A percentile compares a stretch with the other conserved stretches of the same genome.
These are phyloP conservation scores for Podospora pseudopauciseta DNA, from an alignment of 495 filamentous ascomycete species.

Conservation along the genomic window DNA sequence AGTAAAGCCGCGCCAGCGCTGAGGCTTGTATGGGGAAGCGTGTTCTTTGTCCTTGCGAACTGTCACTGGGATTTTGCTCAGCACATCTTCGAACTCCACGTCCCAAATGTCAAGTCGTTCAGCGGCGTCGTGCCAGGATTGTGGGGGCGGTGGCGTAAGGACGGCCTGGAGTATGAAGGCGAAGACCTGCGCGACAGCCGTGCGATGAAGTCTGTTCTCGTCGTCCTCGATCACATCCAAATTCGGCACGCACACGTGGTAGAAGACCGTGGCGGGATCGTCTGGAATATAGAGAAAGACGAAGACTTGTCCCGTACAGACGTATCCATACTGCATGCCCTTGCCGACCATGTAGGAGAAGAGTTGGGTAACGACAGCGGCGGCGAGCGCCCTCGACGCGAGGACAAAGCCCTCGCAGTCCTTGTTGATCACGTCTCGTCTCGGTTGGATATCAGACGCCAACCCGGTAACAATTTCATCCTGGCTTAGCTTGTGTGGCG, in stretches of 20 bases:
- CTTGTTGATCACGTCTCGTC: no score
- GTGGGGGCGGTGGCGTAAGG: conserved; percentile 17
- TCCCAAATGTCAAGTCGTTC: conserved; percentile 34
- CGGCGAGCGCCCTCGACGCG: conserved; percentile 27
- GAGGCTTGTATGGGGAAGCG: conserved; percentile 29
- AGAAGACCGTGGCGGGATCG: conserved; percentile 39
- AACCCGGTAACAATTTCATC: no score
- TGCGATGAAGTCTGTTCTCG: conserved; percentile 37
- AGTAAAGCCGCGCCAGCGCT: conserved; percentile 26
- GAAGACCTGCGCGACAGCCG: conserved; percentile 45
- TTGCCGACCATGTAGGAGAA: conserved; percentile 49
- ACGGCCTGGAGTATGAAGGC: conserved; percentile 44
- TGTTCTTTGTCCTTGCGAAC: conserved; percentile 21
- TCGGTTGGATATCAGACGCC: no score
- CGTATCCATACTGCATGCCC: conserved; percentile 43
- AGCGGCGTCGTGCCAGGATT: conserved; percentile 39
- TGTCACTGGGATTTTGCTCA: conserved; percentile 30
- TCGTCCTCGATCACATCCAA: conserved; percentile 37
- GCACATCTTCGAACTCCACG: conserved; percentile 37
- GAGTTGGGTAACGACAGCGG: conserved; percentile 44
- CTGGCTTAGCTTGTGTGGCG: no score
- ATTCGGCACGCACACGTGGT: conserved; percentile 39
- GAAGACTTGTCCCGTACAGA: conserved; percentile 46
- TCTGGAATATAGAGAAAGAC: conserved; percentile 47
- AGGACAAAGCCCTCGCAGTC: no score